Percentiles rank a stretch among this genome's conserved stretches.
These are phyloP conservation scores for Salix dunnii DNA, from an alignment of 345 rosid species.

Conservation along the genomic window DNA sequence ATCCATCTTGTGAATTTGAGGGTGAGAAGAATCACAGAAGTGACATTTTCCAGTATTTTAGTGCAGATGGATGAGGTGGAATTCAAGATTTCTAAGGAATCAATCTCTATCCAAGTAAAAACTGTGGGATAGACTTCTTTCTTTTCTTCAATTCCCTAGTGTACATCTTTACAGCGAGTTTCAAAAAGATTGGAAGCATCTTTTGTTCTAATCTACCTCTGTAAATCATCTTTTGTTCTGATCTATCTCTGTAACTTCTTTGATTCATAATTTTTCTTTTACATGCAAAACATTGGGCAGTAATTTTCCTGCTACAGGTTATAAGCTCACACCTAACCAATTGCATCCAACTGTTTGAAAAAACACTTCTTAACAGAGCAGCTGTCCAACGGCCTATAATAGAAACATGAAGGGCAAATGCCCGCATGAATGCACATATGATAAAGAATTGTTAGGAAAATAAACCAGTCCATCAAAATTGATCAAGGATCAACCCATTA, in stretches of 20 bases:
- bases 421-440: neutral
- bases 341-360: neutral
- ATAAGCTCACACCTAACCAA: neutral
- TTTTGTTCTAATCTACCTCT: too few relatives aligned
- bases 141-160: neutral
- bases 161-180: neutral
- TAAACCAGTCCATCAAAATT: neutral
- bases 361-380: neutral
- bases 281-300: neutral
- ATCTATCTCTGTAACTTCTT: neutral
- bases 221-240: neutral
- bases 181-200: neutral
- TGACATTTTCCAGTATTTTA: neutral
- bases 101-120: neutral
- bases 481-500: neutral
- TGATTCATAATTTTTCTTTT: neutral
- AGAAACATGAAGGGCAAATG: neutral
- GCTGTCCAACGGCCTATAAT: neutral
- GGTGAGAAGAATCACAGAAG: neutral
- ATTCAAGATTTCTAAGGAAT: neutral
- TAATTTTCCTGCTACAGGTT: neutral
- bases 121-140: neutral
- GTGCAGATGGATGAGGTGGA: neutral
- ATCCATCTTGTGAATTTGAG: neutral
- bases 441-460: neutral